These are phyloP conservation scores for Lecanicillium sp. DNA, from an alignment of 2,329 filamentous ascomycete genomes.

Conservation along the genomic window DNA sequence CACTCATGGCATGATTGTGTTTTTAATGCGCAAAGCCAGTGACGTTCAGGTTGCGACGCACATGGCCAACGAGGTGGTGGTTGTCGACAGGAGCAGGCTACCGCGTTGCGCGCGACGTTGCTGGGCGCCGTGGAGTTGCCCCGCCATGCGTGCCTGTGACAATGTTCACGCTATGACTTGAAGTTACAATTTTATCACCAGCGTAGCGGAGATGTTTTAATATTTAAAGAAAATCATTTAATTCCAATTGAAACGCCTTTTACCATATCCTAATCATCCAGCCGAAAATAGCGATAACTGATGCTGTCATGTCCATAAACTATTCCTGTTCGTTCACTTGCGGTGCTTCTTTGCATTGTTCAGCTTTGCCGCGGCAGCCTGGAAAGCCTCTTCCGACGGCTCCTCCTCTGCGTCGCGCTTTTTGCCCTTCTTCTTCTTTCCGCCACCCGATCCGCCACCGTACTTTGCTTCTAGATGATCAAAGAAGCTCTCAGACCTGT, in stretches of 20 bases:
- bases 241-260: not conserved
- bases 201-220: too few relatives aligned
- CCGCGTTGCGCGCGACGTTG: slow-evolving; percentile 19
- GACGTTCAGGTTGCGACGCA: not conserved
- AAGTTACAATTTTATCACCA: too few relatives aligned
- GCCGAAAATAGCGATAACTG: too few relatives aligned
- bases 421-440: slow-evolving; percentile 28
- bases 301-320: too few relatives aligned
- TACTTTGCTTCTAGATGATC: slow-evolving; percentile 75
- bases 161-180: too few relatives aligned
- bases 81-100: slow-evolving; percentile 28
- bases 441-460: slow-evolving; percentile 27
- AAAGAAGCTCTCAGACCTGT: slow-evolving; percentile 54
- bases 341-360: slow-evolving; percentile 23
- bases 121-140: slow-evolving; percentile 29
- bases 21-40: not conserved
- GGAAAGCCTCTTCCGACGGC: slow-evolving; percentile 54
- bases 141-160: slow-evolving; percentile 26
- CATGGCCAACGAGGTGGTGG: not conserved
- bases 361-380: slow-evolving; percentile 46
- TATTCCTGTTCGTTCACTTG: not conserved
- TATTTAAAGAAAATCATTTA: not conserved
- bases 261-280: too few relatives aligned
- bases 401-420: slow-evolving; percentile 52
- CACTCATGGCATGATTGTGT: slow-evolving; percentile 43